Evolutionary conservation across 1,284 basidiomycete genomes (phyloP).

Genomic region (Cystobasidium sp.): DNA sequence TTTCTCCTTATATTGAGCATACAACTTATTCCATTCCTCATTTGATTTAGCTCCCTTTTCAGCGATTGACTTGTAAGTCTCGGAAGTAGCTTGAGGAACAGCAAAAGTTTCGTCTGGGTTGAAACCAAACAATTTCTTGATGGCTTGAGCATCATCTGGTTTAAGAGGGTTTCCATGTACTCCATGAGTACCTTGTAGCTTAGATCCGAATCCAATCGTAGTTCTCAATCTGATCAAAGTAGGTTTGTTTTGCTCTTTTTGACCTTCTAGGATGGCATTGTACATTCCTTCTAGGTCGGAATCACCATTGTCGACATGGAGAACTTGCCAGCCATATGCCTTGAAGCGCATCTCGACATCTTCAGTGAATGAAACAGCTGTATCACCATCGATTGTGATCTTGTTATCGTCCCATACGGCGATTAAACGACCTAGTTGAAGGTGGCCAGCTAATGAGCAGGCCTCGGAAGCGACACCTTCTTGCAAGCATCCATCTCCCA

Average conservation of each 20-base stretch:
- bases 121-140: slow-evolving; percentile 87
- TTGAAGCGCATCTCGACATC: slow-evolving; percentile 85
- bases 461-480: slow-evolving; percentile 92
- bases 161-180: slow-evolving; percentile 92
- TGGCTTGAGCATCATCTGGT: slow-evolving; percentile 80
- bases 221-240: slow-evolving; percentile 77
- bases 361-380: slow-evolving; percentile 89
- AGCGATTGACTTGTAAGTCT: slow-evolving; percentile 67
- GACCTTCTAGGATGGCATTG: slow-evolving; percentile 77
- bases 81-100: slow-evolving; percentile 75
- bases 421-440: slow-evolving; percentile 90
- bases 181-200: slow-evolving; percentile 86
- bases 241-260: slow-evolving; percentile 81
- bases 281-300: slow-evolving; percentile 80
- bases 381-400: slow-evolving; percentile 95
- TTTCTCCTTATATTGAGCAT: slow-evolving; percentile 73
- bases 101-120: slow-evolving; percentile 78
- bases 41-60: slow-evolving; percentile 75
- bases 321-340: slow-evolving; percentile 91
- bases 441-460: slow-evolving; percentile 85
- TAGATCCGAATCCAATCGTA: slow-evolving; percentile 91
- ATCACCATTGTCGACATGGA: slow-evolving; percentile 58
- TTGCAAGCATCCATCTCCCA: slow-evolving; percentile 93
- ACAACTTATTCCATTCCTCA: slow-evolving; percentile 73
- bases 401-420: slow-evolving; percentile 88